phyloP scores from a whole-genome alignment of 176 grass and related monocot species.

The Dactylis glomerata region DNA sequence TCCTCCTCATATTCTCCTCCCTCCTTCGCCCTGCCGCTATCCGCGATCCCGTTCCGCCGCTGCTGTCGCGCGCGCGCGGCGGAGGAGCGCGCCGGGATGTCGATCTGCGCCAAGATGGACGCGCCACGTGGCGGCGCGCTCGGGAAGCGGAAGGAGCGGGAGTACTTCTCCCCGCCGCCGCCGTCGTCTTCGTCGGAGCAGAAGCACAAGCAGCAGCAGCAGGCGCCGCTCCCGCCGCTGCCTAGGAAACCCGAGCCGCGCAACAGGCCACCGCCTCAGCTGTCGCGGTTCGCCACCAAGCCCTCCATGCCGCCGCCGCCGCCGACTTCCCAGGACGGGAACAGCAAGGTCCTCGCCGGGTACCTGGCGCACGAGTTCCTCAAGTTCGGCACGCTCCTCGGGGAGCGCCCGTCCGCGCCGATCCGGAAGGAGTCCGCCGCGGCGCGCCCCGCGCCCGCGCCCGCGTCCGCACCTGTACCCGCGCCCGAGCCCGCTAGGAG shows the following conservation, averaged over 20 bases:
- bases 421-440: slow-evolving; percentile 9
- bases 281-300: slow-evolving; percentile 14
- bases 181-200: slow-evolving; percentile 11
- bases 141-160: slow-evolving; percentile 66
- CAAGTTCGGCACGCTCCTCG: slow-evolving; percentile 58
- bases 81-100: slow-evolving; percentile 43
- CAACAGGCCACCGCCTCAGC: slow-evolving; percentile 14
- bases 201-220: not conserved
- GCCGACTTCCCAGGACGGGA: not conserved
- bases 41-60: slow-evolving; percentile 32
- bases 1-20: not conserved
- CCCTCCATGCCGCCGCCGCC: not conserved
- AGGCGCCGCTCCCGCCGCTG: slow-evolving; percentile 2
- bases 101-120: slow-evolving; percentile 43
- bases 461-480: too few species aligned
- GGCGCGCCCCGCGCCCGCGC: not conserved
- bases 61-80: slow-evolving; percentile 8
- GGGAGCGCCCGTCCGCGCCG: slow-evolving; percentile 34
- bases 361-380: slow-evolving; percentile 92
- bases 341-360: slow-evolving; percentile 69
- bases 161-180: slow-evolving; percentile 2
- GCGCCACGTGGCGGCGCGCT: slow-evolving; percentile 47
- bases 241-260: slow-evolving; percentile 33
- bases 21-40: not conserved
- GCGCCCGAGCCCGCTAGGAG: slow-evolving; percentile 18